These are phyloP conservation scores for Glycyrrhiza uralensis DNA, from an alignment of 306 rosid genomes.

Conservation along the genomic window DNA sequence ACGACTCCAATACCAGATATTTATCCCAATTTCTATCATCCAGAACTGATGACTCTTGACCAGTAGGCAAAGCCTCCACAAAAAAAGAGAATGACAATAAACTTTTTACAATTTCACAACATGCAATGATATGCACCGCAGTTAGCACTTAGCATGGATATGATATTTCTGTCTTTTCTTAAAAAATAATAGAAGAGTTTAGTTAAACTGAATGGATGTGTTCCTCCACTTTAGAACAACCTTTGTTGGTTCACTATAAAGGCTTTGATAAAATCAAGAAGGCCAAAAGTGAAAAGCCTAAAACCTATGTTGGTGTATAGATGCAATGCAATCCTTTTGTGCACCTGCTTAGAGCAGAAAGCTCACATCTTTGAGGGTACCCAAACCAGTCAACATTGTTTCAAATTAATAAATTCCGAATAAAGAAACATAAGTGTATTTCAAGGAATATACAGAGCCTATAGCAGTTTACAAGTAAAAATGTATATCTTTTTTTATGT, in stretches of 20 bases:
- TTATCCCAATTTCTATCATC: conserved; percentile 4
- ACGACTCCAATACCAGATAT: not conserved
- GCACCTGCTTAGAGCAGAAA: not conserved
- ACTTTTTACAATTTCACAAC: not conserved
- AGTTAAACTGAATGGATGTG: not conserved
- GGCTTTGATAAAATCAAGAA: not conserved
- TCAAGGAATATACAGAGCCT: not conserved
- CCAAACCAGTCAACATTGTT: not conserved
- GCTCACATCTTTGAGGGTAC: not conserved
- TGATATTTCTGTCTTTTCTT: not conserved
- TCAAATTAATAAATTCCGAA: not conserved
- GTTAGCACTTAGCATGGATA: not conserved
- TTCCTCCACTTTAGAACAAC: not conserved
- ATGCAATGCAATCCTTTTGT: not conserved
- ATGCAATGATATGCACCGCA: not conserved
- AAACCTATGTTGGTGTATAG: not conserved
- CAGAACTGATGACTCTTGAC: not conserved
- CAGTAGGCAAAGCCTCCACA: not conserved
- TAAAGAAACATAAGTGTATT: not conserved
- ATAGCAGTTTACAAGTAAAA: not conserved
- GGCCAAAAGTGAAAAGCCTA: conserved; percentile 2
- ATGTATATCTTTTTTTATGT: not conserved
- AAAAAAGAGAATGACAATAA: not conserved
- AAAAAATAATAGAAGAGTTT: not conserved
- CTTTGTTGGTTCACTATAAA: not conserved